Conservation (phyloP, 257 asterid species). For the Plectranthus barbatus region DNA sequence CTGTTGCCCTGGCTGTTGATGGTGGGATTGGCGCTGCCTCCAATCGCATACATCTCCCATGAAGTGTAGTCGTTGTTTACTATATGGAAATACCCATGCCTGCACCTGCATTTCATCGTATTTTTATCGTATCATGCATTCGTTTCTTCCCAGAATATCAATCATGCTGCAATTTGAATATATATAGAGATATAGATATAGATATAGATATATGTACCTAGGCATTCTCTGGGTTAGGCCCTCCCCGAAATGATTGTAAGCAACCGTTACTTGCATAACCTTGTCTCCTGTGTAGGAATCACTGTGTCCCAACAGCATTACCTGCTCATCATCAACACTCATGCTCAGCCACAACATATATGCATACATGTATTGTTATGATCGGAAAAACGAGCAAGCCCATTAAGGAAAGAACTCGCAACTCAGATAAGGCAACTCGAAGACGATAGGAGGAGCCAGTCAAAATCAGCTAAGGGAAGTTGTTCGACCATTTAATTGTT, state of each 20-base stretch:
- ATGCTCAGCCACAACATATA: too few relatives aligned
- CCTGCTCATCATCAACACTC: conserved; percentile 14
- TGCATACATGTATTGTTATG: too few relatives aligned
- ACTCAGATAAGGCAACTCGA: too few relatives aligned
- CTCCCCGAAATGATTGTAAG: conserved; percentile 45
- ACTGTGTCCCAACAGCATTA: conserved; percentile 40
- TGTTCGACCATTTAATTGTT: too few relatives aligned
- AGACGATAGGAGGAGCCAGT: too few relatives aligned
- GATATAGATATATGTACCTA: conserved; percentile 31
- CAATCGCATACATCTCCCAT: conserved; percentile 54
- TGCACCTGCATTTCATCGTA: conserved; percentile 29
- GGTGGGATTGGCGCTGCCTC: conserved; percentile 52
- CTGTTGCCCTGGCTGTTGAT: conserved; percentile 57
- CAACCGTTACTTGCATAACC: conserved; percentile 44
- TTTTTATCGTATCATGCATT: too few relatives aligned
- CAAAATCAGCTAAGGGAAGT: too few relatives aligned
- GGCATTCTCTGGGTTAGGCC: conserved; percentile 49
- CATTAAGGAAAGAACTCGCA: too few relatives aligned
- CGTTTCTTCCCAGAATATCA: too few relatives aligned
- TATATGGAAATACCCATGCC: conserved; percentile 48
- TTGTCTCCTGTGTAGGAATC: conserved; percentile 30
- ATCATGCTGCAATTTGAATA: too few relatives aligned
- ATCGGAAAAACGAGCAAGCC: too few relatives aligned
- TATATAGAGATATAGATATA: too few relatives aligned
- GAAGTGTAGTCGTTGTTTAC: conserved; percentile 51